Percentiles rank a stretch among this genome's conserved stretches.
phyloP scores from a whole-genome alignment of 2,329 filamentous ascomycete species.

The Bertia moriformis region DNA sequence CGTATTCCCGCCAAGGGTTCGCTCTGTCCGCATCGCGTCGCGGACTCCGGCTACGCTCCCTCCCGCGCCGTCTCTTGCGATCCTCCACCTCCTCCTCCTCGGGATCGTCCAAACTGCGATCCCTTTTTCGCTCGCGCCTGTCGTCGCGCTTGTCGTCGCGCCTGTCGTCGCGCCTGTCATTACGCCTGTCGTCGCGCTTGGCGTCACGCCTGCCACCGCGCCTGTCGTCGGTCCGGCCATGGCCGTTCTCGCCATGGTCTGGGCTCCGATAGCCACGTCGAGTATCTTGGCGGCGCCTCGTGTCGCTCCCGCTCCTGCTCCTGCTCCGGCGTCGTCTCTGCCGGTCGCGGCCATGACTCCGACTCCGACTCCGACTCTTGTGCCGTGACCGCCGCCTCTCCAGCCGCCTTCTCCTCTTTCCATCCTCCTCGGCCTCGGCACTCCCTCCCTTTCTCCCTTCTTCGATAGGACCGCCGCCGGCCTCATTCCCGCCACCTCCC shows the following conservation, averaged over 20 bases:
- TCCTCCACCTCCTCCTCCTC: too few relatives aligned
- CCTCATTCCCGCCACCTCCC: too few relatives aligned
- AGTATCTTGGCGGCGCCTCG: too few relatives aligned
- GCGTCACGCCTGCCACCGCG: neutral
- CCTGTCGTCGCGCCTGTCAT: neutral
- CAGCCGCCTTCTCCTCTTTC: constrained; percentile 12
- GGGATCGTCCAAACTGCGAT: too few relatives aligned
- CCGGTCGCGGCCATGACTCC: constrained; percentile 5
- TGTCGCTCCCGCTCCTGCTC: constrained; percentile 4
- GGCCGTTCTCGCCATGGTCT: constrained; percentile 10
- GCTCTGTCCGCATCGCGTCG: too few relatives aligned
- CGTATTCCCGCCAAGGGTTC: too few relatives aligned
- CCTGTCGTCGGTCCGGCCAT: neutral
- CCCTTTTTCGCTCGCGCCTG: neutral
- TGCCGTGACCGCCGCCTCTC: constrained; percentile 9
- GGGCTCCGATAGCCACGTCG: too few relatives aligned
- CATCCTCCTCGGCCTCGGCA: constrained; percentile 10
- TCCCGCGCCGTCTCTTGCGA: too few relatives aligned
- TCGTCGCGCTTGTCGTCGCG: neutral
- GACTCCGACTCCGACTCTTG: constrained; percentile 3
- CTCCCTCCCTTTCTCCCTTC: constrained; percentile 18
- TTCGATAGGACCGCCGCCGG: too few relatives aligned
- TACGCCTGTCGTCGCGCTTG: neutral
- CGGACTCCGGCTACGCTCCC: too few relatives aligned
- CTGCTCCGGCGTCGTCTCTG: constrained; percentile 9